These are phyloP conservation scores for Kodamaea neixiangensis DNA, from an alignment of 805 yeast genomes.

Conservation along the genomic window DNA sequence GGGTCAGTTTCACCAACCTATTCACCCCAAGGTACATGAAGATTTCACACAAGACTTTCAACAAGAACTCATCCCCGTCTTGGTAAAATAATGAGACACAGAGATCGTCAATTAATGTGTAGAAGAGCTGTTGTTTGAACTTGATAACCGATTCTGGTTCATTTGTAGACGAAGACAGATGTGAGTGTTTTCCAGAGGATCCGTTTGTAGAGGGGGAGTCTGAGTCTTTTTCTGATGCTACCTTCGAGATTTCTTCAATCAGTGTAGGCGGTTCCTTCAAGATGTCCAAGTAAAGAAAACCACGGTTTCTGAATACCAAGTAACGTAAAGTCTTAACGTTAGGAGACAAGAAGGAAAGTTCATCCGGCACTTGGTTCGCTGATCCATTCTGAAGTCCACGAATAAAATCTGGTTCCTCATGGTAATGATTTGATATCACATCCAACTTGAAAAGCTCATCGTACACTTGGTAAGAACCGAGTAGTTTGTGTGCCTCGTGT, in stretches of 20 bases:
- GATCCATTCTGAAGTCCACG: conserved; percentile 43
- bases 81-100: conserved; percentile 64
- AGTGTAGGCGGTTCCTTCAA: conserved; percentile 19
- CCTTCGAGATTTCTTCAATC: conserved; percentile 5
- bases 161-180: background rate
- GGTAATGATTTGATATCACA: conserved; percentile 52
- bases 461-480: conserved; percentile 56
- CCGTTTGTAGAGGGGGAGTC: conserved; percentile 13
- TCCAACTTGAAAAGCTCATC: conserved; percentile 66
- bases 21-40: conserved; percentile 50
- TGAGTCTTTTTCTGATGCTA: conserved; percentile 18
- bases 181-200: background rate
- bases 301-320: conserved; percentile 79
- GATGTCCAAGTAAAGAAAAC: conserved; percentile 60
- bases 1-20: conserved; percentile 52
- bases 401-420: conserved; percentile 38
- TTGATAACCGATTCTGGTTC: conserved; percentile 6
- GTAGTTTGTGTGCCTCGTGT: conserved; percentile 54
- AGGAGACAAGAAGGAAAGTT: conserved; percentile 55
- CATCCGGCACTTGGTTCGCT: conserved; percentile 36
- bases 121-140: conserved; percentile 34
- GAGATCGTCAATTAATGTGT: conserved; percentile 58
- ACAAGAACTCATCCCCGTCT: conserved; percentile 62
- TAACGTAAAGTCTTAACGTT: conserved; percentile 73
- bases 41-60: conserved; percentile 51